phyloP scores from a whole-genome alignment of 1,139 yeast genomes.

The Spencermartinsiella ligniputridi region DNA sequence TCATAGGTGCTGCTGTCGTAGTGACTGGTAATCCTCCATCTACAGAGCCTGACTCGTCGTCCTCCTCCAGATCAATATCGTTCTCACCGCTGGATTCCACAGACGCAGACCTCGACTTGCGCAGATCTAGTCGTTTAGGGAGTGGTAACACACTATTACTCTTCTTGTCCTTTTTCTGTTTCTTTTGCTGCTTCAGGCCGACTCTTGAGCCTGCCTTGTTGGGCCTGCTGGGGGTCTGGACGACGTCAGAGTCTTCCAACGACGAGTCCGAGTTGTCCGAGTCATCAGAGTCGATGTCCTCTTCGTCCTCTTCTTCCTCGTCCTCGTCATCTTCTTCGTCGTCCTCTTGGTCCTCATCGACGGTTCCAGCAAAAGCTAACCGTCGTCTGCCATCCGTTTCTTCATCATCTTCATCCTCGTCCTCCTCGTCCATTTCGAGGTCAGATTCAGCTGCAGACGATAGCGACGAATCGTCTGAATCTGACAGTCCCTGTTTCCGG shows the following conservation, averaged over 20 bases:
- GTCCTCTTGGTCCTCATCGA: conserved; percentile 12
- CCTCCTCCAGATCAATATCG: conserved; percentile 14
- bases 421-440: conserved; percentile 15
- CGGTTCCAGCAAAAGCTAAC: not conserved
- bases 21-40: conserved; percentile 5
- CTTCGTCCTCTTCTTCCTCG: conserved; percentile 11
- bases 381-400: conserved; percentile 12
- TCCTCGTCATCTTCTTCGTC: conserved; percentile 17
- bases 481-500: conserved; percentile 3
- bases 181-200: conserved; percentile 12
- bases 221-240: not conserved
- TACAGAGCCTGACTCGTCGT: conserved; percentile 11
- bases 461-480: conserved; percentile 10
- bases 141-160: conserved; percentile 17
- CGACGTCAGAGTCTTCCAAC: conserved; percentile 8
- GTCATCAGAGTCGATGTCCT: conserved; percentile 14
- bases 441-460: conserved; percentile 14
- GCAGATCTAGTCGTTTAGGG: conserved; percentile 24
- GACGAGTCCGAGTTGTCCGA: conserved; percentile 14
- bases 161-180: conserved; percentile 17
- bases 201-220: not conserved
- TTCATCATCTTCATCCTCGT: conserved; percentile 17
- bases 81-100: conserved; percentile 7
- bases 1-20: conserved; percentile 1
- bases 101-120: conserved; percentile 1